Evolutionary conservation across 169 alveolate genomes (phyloP), one percentile per base, ranked within the genome.

Genomic region (Miamiensis avidus): DNA sequence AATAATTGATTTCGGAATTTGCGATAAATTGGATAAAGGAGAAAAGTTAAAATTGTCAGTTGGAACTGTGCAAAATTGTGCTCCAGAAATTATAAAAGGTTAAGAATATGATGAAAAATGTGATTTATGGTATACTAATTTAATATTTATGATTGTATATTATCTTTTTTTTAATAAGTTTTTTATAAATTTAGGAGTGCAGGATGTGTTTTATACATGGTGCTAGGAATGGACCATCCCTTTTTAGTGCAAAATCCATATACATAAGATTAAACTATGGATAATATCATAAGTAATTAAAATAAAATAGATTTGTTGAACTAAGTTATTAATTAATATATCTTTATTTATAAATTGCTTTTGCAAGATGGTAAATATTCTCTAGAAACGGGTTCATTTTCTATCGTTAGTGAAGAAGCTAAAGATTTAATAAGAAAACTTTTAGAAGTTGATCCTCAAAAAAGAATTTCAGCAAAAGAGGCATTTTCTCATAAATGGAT

Each of bases 41-140:
- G 65, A 77, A 31, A 77, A 77, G 31, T 32, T 77, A 20, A 77
- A 33, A 1, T 25, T n/a, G 20, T 77, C 28, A 79, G 84, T 79
- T n/a, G 84, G 84, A 79, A 79, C 76, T 65, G 34, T 34, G 34
- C 25, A 79, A 4, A 34, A 79, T 79, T 15, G 30, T 26, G 84
- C 84, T 6, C 84, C 84, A 0, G 84, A 79, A 79, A 49, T 79
- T 0, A 1, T 79, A 34, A n/a, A 79, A 64, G 65, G 76, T 29
- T 49, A 79, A 65, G 30, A 72, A 28, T 79, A 79, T 64, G 29
- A 79, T 79, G 84, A 79, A 79, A 79, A 79, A 29, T 69, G 34
- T 64, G 84, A 79, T 65, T 28, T 79, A 4, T 79, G 84, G 84
- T 79, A 49, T 11, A 11, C 4, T 11, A 49, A 11, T 49, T 20